Percentiles rank a stretch among this genome's conserved stretches.
phyloP scores from a whole-genome alignment of 192 early-diverging fungal genomes.

The Entrophospora sp. region DNA sequence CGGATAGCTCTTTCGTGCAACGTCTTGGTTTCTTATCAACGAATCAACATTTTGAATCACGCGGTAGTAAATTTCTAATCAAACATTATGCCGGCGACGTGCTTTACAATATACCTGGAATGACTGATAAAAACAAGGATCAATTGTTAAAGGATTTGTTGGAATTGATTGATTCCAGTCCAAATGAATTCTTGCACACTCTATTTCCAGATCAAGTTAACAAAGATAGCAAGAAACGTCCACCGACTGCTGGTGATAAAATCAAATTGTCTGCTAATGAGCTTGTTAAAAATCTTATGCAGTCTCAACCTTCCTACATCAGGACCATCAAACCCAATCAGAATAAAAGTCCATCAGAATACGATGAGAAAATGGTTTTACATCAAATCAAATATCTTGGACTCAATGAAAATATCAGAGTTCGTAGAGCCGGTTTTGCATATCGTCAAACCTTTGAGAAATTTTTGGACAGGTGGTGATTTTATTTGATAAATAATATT shows the following conservation, averaged over 20 bases:
- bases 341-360: constrained; percentile 85
- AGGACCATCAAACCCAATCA: constrained; percentile 98
- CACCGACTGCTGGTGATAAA: constrained; percentile 93
- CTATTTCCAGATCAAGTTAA: constrained; percentile 92
- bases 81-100: constrained; percentile 98
- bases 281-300: constrained; percentile 90
- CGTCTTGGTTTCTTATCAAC: constrained; percentile 53
- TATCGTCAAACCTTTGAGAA: constrained; percentile 94
- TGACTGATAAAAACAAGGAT: constrained; percentile 99
- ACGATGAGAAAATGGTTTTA: constrained; percentile 82
- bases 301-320: constrained; percentile 92
- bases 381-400: constrained; percentile 98
- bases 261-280: constrained; percentile 82
- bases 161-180: constrained; percentile 70
- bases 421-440: constrained; percentile 95
- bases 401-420: constrained; percentile 94
- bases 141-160: constrained; percentile 89
- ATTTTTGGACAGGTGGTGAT: constrained; percentile 49
- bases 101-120: constrained; percentile 80
- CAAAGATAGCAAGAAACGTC: constrained; percentile 85
- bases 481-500: background rate
- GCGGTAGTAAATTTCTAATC: constrained; percentile 66
- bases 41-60: constrained; percentile 68
- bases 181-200: constrained; percentile 63
- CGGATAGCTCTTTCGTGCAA: constrained; percentile 66